Base-by-base conservation (phyloP, 2,329 filamentous ascomycete genomes). In the Pseudogymnoascus sp. region DNA sequence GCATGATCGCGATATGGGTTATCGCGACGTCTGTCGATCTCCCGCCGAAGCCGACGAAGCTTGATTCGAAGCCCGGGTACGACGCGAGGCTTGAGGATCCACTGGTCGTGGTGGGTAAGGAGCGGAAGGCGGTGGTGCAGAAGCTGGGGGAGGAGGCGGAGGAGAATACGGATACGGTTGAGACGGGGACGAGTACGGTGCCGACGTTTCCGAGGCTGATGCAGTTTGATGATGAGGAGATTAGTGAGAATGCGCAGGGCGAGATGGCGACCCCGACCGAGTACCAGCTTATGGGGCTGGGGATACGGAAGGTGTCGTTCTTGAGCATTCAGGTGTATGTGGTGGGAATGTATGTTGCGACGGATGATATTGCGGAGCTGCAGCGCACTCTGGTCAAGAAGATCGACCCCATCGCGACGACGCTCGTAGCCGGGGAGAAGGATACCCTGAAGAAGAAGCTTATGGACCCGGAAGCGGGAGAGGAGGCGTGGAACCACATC, bases 311-410 rank as follows among this genome's bases (percentile, higher is more conserved):
- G 1, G 94, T 99, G 33, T 95, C 89, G 22, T 96, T 97, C 73
- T 77, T 97, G 47, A 79, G 84, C 57, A 91, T 99, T 47, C 87
- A 96, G 72, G 94, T 99, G 60, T 99, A 99, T 76, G 89, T 97
- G 15, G 89, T 96, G 0, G 94, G 93, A 14, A 84, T 95, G 68
- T 99, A 99, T 76, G 82, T 97, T 25, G 90, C 91, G 25, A 93
- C 88, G 0, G 78, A 86, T 37, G 91, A 96, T 70, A 85, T 99
- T 62, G 85, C 87, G 3, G 80, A 82, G n/a, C 79, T 99, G 39
- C 93, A 97, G 74, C 80, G 82, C 66, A 83, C 85, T 47, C 81
- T 97, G 30, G 82, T 95, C 63, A 86, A 86, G 71, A 85, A 85
- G 64, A 83, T 95, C 68, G 90, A 90, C 71, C 82, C 86, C 0